Percentiles rank a stretch among this genome's conserved stretches.
phyloP scores from a whole-genome alignment of 148 eudicot genomes.

The Linanthus parryae region DNA sequence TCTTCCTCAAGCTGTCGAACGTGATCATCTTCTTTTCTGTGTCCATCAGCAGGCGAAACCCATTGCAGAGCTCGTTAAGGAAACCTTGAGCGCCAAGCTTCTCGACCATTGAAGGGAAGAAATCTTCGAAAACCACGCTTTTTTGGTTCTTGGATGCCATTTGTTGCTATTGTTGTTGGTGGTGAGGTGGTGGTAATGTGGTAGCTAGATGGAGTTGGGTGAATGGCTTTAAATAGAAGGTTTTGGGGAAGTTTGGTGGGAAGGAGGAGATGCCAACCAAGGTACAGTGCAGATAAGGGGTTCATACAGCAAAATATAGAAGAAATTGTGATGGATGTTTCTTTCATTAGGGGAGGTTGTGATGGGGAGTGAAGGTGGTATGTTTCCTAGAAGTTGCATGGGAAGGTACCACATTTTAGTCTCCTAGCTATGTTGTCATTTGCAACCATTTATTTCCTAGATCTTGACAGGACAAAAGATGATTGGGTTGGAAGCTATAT shows the following conservation, averaged over 20 bases:
- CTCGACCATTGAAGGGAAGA: slow-evolving; percentile 16
- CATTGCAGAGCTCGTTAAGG: slow-evolving; percentile 18
- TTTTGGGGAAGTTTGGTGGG: not conserved
- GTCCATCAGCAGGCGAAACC: slow-evolving; percentile 17
- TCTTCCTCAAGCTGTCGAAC: slow-evolving; percentile 20
- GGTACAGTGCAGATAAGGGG: slow-evolving; percentile 15
- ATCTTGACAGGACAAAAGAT: too few relatives aligned
- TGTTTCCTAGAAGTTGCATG: slow-evolving; percentile 27
- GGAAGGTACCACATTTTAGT: slow-evolving; percentile 15
- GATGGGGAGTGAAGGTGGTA: not conserved
- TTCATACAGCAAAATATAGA: not conserved
- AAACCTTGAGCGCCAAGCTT: slow-evolving; percentile 14
- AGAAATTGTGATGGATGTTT: not conserved
- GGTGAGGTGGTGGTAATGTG: not conserved
- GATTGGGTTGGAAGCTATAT: too few relatives aligned
- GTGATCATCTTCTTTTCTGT: slow-evolving; percentile 14
- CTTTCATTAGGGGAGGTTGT: too few relatives aligned
- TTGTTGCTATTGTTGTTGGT: not conserved
- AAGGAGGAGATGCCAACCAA: not conserved
- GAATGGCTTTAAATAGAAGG: slow-evolving; percentile 7
- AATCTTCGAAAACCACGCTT: slow-evolving; percentile 16
- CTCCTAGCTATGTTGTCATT: too few relatives aligned
- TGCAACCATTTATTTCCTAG: too few relatives aligned
- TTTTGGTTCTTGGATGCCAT: slow-evolving; percentile 7
- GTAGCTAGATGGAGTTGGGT: not conserved